phyloP scores from a whole-genome alignment of 2,329 filamentous ascomycete genomes.

The Balansia obtecta region DNA sequence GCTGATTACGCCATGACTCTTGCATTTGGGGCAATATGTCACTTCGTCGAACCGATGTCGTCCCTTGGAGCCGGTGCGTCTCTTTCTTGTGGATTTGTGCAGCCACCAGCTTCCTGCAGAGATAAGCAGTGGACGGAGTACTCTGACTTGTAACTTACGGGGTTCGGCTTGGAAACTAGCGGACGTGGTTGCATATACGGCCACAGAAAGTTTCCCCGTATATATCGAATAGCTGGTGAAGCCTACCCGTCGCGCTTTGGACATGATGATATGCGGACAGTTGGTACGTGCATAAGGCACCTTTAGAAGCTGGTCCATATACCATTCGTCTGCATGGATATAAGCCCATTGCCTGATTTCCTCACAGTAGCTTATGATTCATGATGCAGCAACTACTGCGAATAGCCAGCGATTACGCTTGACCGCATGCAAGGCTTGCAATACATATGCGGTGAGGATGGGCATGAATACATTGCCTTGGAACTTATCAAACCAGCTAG shows the following conservation, averaged over 20 bases:
- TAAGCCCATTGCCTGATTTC: not conserved
- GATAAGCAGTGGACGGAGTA: not conserved
- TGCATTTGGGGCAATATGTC: not conserved
- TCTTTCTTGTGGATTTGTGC: not conserved
- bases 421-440: not conserved
- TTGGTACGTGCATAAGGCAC: not conserved
- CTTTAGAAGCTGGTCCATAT: not conserved
- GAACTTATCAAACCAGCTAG: not conserved
- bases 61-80: not conserved
- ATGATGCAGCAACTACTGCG: not conserved
- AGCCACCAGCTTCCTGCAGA: not conserved
- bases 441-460: not conserved
- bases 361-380: not conserved
- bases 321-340: not conserved
- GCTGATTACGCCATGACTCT: not conserved
- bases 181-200: not conserved
- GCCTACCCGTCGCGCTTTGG: not conserved
- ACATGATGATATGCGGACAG: not conserved
- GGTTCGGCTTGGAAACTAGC: not conserved
- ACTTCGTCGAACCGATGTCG: not conserved
- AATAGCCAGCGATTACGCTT: not conserved
- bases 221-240: not conserved
- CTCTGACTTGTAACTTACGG: not conserved
- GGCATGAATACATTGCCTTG: not conserved
- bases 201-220: not conserved